These are phyloP conservation scores for Rhodotorula taiwanensis DNA, from an alignment of 768 basidiomycete species.

Conservation along the genomic window DNA sequence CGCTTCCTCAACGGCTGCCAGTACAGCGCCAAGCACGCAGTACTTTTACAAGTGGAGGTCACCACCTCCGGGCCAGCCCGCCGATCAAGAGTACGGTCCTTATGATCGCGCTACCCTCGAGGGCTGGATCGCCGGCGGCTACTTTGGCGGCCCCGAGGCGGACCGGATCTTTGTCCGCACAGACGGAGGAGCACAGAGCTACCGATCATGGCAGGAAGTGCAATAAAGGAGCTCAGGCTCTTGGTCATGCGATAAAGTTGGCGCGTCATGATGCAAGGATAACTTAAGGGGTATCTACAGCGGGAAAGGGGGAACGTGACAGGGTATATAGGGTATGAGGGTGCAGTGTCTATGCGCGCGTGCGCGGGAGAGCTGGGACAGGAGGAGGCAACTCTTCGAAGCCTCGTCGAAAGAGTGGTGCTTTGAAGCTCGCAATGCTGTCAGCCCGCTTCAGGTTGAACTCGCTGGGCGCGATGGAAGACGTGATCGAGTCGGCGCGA, in stretches of 20 bases:
- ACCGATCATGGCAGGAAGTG: constrained; percentile 25
- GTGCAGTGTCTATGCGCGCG: background rate
- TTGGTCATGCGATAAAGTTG: no score
- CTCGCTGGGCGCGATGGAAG: constrained; percentile 23
- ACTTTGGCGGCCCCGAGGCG: constrained; percentile 63
- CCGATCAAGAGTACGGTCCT: constrained; percentile 62
- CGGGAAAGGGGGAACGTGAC: no score
- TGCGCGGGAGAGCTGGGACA: background rate
- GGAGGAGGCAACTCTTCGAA: background rate
- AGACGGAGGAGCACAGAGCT: constrained; percentile 46
- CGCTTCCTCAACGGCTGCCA: background rate
- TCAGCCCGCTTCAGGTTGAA: constrained; percentile 21
- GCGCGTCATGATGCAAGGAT: no score
- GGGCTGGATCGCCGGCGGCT: constrained; percentile 69
- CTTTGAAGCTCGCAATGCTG: constrained; percentile 32
- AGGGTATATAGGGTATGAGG: no score
- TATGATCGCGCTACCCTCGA: constrained; percentile 72
- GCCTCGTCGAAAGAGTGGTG: constrained; percentile 20
- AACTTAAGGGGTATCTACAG: no score
- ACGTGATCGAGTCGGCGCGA: constrained; percentile 21
- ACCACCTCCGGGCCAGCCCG: constrained; percentile 49
- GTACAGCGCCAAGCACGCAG: background rate
- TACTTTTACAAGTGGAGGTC: constrained; percentile 72
- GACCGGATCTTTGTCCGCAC: constrained; percentile 69
- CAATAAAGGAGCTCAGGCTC: no score